A percentile compares a stretch with the other conserved stretches of the same genome.
phyloP scores from a whole-genome alignment of 805 yeast species.

The Wickerhamiella sergipiensis region DNA sequence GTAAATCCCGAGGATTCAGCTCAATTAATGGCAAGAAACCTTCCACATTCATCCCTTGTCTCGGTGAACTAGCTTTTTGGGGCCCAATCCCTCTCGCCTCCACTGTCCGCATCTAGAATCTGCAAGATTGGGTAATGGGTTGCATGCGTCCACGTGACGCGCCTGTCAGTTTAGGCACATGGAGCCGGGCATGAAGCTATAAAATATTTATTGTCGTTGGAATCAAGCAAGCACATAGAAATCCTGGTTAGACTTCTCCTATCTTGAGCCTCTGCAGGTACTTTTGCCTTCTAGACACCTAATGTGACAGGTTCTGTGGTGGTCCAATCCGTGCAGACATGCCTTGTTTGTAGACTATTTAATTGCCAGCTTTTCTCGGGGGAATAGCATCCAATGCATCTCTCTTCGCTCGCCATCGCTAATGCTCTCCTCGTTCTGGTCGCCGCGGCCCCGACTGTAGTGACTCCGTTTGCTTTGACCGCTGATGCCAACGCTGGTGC shows the following conservation, averaged over 20 bases:
- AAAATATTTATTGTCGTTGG: background rate
- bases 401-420: background rate
- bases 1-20: background rate
- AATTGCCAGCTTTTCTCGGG: background rate
- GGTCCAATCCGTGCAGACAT: background rate
- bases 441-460: background rate
- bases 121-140: background rate
- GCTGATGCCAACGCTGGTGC: background rate
- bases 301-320: background rate
- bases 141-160: background rate
- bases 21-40: background rate
- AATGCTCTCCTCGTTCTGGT: background rate
- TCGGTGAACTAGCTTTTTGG: too few species aligned
- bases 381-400: conserved; percentile 3
- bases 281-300: background rate
- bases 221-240: background rate
- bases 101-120: background rate
- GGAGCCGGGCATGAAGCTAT: background rate
- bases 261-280: background rate
- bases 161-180: background rate
- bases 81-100: background rate
- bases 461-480: conserved; percentile 2
- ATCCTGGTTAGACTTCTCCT: background rate
- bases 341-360: background rate
- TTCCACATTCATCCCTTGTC: background rate